These are phyloP conservation scores for Cercospora sp. DNA, from an alignment of 2,329 filamentous ascomycete species.

Conservation along the genomic window DNA sequence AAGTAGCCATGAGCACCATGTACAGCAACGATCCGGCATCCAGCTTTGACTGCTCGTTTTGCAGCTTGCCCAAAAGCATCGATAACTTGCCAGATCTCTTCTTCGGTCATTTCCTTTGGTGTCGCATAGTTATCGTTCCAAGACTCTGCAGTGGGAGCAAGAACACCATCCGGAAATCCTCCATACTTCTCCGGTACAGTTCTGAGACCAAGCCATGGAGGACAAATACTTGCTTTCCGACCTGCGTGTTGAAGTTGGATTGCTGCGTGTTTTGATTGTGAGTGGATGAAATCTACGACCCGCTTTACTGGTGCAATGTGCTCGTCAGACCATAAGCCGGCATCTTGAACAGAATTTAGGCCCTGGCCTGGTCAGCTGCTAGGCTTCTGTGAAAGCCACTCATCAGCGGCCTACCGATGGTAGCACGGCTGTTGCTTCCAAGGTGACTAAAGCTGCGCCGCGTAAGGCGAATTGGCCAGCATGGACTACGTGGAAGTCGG, in stretches of 20 bases:
- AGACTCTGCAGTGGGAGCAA: neutral
- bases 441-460: neutral
- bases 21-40: neutral
- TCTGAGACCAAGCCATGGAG: neutral
- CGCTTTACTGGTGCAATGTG: neutral
- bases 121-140: neutral
- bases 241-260: neutral
- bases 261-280: neutral
- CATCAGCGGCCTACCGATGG: neutral
- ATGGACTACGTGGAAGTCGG: conserved; percentile 11
- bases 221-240: neutral
- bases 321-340: neutral
- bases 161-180: neutral
- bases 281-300: neutral
- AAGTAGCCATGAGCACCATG: neutral
- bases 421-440: neutral
- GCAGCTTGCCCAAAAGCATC: neutral
- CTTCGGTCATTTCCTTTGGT: neutral
- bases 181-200: neutral
- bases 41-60: neutral
- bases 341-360: neutral
- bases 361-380: neutral
- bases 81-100: neutral
- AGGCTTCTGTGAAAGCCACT: neutral
- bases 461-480: neutral